Conservation (phyloP, 257 asterid species). For the Solanum chilense region DNA sequence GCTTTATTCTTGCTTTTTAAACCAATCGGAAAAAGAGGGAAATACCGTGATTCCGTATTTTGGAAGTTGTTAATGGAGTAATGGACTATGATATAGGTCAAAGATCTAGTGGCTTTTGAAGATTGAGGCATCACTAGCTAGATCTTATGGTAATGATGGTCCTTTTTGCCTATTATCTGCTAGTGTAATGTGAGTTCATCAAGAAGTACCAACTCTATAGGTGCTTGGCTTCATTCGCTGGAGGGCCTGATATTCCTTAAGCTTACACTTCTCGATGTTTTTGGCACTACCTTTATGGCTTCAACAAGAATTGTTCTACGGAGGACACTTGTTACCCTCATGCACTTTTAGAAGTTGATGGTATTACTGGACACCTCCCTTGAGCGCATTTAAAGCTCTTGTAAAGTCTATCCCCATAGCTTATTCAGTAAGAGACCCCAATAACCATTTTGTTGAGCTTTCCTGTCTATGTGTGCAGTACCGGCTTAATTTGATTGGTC, state of each 20-base stretch:
- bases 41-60: background rate
- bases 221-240: background rate
- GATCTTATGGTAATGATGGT: background rate
- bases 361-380: background rate
- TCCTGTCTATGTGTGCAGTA: background rate
- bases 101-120: background rate
- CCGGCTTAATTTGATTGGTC: background rate
- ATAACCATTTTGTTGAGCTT: background rate
- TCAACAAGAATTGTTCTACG: background rate
- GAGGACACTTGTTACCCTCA: background rate
- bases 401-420: background rate
- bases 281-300: background rate
- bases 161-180: background rate
- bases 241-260: background rate
- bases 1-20: background rate
- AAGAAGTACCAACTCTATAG: background rate
- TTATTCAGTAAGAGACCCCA: background rate
- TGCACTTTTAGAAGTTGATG: background rate
- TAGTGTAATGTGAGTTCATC: background rate
- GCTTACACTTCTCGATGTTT: background rate
- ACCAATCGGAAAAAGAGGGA: background rate
- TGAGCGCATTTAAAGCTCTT: background rate
- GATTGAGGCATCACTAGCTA: background rate
- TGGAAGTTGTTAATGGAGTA: background rate
- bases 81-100: background rate